phyloP scores from a whole-genome alignment of 257 asterid genomes.

The Cynanchum wilfordii region DNA sequence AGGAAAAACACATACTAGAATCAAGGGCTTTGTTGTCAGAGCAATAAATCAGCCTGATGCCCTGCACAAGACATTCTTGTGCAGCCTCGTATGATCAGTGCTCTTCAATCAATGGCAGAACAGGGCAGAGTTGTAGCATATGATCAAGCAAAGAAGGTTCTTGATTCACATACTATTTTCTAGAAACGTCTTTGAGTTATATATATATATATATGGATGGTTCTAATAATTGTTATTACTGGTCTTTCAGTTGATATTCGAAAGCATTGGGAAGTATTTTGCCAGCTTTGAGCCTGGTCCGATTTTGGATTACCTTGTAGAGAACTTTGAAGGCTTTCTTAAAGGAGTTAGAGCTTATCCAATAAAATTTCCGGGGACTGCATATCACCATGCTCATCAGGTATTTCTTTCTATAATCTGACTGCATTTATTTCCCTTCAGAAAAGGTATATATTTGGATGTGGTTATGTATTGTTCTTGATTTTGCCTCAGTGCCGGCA shows the following conservation, averaged over 20 bases:
- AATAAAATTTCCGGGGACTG: constrained; percentile 46
- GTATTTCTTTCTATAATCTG: constrained; percentile 14
- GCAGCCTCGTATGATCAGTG: constrained; percentile 38
- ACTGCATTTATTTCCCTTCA: background rate
- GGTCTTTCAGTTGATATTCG: constrained; percentile 34
- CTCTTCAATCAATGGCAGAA: constrained; percentile 39
- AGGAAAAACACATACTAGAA: constrained; percentile 38
- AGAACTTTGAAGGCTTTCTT: constrained; percentile 26
- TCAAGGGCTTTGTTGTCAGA: constrained; percentile 35
- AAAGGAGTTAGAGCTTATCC: constrained; percentile 44
- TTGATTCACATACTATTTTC: background rate
- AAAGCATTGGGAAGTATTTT: constrained; percentile 44
- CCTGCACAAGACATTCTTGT: constrained; percentile 41
- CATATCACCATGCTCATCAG: constrained; percentile 35
- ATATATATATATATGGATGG: background rate
- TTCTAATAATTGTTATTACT: background rate
- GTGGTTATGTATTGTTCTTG: background rate
- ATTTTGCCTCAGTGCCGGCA: constrained; percentile 35
- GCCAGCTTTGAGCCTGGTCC: constrained; percentile 43
- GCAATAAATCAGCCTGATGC: constrained; percentile 50
- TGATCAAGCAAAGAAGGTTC: constrained; percentile 45
- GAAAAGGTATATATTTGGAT: background rate
- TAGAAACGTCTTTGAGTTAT: background rate
- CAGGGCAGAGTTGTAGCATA: constrained; percentile 36
- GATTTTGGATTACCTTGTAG: constrained; percentile 39